Base-by-base conservation (phyloP, 1,284 basidiomycete genomes). In the Puccinia coronata region DNA sequence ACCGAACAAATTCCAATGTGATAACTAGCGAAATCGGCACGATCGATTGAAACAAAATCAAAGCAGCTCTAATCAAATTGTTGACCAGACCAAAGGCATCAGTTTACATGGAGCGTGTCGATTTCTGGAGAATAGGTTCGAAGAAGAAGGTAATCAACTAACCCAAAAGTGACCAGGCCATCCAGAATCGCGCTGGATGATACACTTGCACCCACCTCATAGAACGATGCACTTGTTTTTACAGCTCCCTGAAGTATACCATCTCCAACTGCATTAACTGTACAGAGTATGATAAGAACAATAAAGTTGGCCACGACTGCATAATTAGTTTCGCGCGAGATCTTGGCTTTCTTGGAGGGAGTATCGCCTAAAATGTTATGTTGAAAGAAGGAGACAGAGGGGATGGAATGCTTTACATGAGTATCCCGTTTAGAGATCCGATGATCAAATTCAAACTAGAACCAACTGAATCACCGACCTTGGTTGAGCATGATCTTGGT, bases 301-400 rank as follows among this genome's bases (percentile, higher is more conserved):
- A 90, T 87, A 85, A 98, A 98, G 87, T 98, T 98, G 88, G 96
- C 93, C 77, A 96, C 88, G 83, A 98, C 96, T 86, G 98, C 98
- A 89, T 95, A 96, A 86, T 97, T 98, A n/a, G 96, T 98, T 88
- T 98, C 96, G 87, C 91, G 92, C 88, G 98, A 95, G 85, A 98
- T 97, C 89, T 97, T 98, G 84, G 92, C 93, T 80, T 94, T 92
- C 86, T 98, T 98, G 25, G 93, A 94, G 0, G 86, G 87, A 3
- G 87, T 87, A 63, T 85, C 85, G 82, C 85, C 84, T n/a, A 1
- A n/a, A 69, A 47, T 9, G 23, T 41, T 23, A 47, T 63, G 82
- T 51, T 85, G 83, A 82, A 82, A 70, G 3, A 28, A 49, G 18
- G 18, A 74, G 53, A 9, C 8, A 39, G 25, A 57, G 41, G 5